Percentiles rank a stretch among this genome's conserved stretches.
These are phyloP conservation scores for Talinum fruticosum DNA, from an alignment of 148 eudicot genomes.

Conservation along the genomic window DNA sequence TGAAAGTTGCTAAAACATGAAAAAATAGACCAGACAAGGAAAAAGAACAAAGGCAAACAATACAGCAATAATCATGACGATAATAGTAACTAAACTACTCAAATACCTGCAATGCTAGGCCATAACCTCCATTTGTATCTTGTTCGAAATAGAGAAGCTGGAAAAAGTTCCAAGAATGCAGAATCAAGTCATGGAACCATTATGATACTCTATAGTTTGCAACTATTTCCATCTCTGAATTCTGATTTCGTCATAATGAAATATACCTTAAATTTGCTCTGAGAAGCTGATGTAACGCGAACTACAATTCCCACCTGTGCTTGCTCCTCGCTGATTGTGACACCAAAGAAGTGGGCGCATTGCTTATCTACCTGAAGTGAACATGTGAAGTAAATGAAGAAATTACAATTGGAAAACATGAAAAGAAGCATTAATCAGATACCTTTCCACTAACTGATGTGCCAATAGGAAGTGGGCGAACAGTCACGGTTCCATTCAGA, in stretches of 20 bases:
- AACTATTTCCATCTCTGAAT: too few relatives aligned
- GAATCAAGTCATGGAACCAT: constrained; percentile 16
- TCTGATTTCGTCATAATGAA: too few relatives aligned
- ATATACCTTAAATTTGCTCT: constrained; percentile 96
- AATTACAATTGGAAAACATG: neutral
- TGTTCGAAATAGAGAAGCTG: constrained; percentile 96
- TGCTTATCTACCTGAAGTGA: constrained; percentile 86
- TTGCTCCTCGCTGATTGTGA: constrained; percentile 84
- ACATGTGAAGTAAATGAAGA: neutral
- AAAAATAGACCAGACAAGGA: too few relatives aligned
- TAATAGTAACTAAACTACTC: too few relatives aligned
- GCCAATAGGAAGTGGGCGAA: constrained; percentile 86
- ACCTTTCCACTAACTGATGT: constrained; percentile 97
- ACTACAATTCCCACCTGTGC: constrained; percentile 85
- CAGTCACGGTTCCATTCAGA: constrained; percentile 80
- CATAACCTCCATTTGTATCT: constrained; percentile 78
- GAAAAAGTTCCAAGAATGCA: constrained; percentile 24
- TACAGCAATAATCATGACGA: too few relatives aligned
- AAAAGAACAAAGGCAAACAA: neutral
- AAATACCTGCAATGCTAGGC: constrained; percentile 88
- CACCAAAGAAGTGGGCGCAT: constrained; percentile 89
- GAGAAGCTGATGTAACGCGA: constrained; percentile 88
- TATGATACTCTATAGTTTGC: neutral
- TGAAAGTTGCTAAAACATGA: too few relatives aligned
- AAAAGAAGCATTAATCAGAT: constrained; percentile 14